phyloP scores from a whole-genome alignment of 2,329 filamentous ascomycete species.

The Fusarium protoensiforme region DNA sequence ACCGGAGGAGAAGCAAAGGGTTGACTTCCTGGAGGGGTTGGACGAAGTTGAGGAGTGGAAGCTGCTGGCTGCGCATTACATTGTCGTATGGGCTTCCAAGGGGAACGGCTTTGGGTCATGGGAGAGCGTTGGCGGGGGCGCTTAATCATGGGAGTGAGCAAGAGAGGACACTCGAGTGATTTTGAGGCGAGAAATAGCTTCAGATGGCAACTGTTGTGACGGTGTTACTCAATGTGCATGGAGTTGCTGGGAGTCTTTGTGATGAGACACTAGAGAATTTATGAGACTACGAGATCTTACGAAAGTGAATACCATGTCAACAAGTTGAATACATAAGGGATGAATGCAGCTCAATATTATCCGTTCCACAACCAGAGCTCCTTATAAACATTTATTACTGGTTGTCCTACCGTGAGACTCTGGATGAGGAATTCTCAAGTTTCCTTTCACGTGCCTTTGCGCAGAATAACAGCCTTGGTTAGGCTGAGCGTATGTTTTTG shows the following conservation, averaged over 20 bases:
- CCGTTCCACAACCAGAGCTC: background rate
- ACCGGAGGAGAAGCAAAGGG: constrained; percentile 77
- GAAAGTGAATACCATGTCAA: background rate
- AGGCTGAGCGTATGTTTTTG: background rate
- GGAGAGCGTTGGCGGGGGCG: constrained; percentile 21
- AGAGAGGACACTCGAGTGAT: background rate
- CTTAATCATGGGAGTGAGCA: background rate
- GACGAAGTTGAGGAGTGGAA: constrained; percentile 97
- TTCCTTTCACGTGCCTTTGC: background rate
- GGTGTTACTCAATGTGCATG: background rate
- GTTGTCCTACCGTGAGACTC: background rate
- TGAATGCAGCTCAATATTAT: background rate
- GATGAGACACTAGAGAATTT: background rate
- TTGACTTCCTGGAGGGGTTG: constrained; percentile 84
- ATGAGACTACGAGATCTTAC: background rate
- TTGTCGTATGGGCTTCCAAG: constrained; percentile 88
- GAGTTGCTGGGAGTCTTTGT: background rate
- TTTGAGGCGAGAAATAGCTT: background rate
- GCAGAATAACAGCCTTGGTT: background rate
- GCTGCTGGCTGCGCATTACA: constrained; percentile 87
- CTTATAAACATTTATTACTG: background rate
- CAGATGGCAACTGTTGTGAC: background rate
- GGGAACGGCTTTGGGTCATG: constrained; percentile 37
- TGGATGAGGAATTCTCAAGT: background rate
- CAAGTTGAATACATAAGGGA: background rate